A percentile compares a stretch with the other conserved stretches of the same genome.
phyloP scores from a whole-genome alignment of 768 basidiomycete species.

The Lactarius tabidus region DNA sequence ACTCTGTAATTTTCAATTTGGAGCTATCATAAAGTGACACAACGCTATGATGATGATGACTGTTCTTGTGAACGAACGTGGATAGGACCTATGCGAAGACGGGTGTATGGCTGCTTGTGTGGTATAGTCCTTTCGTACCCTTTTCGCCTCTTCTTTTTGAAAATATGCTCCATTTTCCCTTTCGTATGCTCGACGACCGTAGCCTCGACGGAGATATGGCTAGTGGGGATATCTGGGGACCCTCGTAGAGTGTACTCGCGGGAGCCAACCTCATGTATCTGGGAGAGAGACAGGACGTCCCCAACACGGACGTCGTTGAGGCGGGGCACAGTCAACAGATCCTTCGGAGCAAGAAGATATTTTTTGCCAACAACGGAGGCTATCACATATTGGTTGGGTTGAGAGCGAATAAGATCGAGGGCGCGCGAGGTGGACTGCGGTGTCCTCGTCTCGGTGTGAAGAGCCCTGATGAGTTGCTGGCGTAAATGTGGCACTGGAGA shows the following conservation, averaged over 20 bases:
- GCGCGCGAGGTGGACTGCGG: slow-evolving; percentile 47
- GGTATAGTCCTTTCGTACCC: slow-evolving; percentile 92
- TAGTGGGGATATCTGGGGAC: slow-evolving; percentile 61
- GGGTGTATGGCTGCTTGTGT: slow-evolving; percentile 94
- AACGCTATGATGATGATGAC: slow-evolving; percentile 31
- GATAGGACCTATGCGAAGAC: slow-evolving; percentile 87
- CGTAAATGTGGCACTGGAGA: slow-evolving; percentile 19
- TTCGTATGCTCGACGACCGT: slow-evolving; percentile 99
- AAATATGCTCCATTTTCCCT: slow-evolving; percentile 82
- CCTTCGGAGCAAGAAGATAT: slow-evolving; percentile 86
- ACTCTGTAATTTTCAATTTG: slow-evolving; percentile 3
- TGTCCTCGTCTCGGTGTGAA: slow-evolving; percentile 33
- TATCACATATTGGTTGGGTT: slow-evolving; percentile 89
- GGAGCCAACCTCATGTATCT: slow-evolving; percentile 93
- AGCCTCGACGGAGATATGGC: slow-evolving; percentile 69
- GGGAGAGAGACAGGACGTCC: slow-evolving; percentile 73
- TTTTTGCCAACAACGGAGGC: slow-evolving; percentile 83
- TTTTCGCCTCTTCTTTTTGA: slow-evolving; percentile 98
- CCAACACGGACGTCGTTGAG: slow-evolving; percentile 85
- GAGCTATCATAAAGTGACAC: slow-evolving; percentile 8
- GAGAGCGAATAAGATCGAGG: slow-evolving; percentile 78
- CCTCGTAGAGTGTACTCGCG: slow-evolving; percentile 91
- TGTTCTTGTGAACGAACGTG: slow-evolving; percentile 34
- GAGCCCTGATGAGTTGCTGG: slow-evolving; percentile 28
- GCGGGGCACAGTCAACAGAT: slow-evolving; percentile 90